Conservation (phyloP, 169 alveolate genomes). For the Plasmodium adleri region DNA sequence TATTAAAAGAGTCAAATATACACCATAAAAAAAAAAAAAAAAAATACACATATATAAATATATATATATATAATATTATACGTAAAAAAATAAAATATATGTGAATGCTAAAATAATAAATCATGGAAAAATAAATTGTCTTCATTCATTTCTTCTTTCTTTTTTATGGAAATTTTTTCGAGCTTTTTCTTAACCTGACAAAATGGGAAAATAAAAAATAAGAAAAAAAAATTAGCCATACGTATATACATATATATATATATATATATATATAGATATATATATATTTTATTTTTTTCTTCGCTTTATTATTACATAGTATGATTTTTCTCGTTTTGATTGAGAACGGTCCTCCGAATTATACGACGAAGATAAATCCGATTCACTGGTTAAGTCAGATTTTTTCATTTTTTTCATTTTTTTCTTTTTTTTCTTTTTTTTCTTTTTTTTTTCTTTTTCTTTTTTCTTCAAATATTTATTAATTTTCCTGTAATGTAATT, state of each 20-base stretch:
- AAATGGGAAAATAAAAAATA: background rate
- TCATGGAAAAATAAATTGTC: constrained; percentile 23
- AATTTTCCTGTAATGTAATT: constrained; percentile 49
- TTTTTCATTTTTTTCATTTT: background rate
- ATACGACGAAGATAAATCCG: constrained; percentile 2
- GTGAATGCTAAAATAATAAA: constrained; percentile 4
- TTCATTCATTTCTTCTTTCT: constrained; percentile 22
- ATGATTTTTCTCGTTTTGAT: background rate
- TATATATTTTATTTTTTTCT: background rate
- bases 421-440: background rate
- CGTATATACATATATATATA: background rate
- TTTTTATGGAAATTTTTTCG: constrained; percentile 25
- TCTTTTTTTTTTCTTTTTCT: constrained; percentile 10
- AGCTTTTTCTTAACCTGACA: constrained; percentile 34
- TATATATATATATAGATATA: background rate
- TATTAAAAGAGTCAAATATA: background rate
- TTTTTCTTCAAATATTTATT: constrained; percentile 56
- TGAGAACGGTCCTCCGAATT: background rate
- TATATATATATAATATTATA: background rate
- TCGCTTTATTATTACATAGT: constrained; percentile 12
- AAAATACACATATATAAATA: background rate
- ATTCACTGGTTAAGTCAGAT: constrained; percentile 5
- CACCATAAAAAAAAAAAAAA: constrained; percentile 4
- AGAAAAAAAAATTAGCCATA: background rate
- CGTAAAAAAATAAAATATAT: background rate